Conservation (phyloP, 495 filamentous ascomycete species). For the Tuber aestivum region DNA sequence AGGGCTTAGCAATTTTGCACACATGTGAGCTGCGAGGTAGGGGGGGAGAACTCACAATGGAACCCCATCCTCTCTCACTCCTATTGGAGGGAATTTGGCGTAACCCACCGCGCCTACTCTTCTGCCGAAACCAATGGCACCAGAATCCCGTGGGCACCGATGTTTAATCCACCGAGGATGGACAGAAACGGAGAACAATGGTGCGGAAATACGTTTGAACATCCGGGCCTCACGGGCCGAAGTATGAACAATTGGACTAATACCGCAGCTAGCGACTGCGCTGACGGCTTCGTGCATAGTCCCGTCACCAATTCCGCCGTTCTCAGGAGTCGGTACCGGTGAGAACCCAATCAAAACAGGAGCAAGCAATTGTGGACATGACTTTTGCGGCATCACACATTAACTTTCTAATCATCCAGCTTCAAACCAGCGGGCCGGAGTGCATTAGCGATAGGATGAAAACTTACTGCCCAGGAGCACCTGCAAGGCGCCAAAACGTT, state of each 20-base stretch:
- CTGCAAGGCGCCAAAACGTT: conserved; percentile 65
- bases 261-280: conserved; percentile 60
- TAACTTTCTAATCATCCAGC: not conserved
- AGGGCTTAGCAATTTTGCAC: not conserved
- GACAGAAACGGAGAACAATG: conserved; percentile 8
- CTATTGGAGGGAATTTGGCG: conserved; percentile 62
- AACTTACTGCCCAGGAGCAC: conserved; percentile 56
- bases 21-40: not conserved
- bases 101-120: conserved; percentile 59
- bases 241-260: conserved; percentile 62
- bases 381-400: conserved; percentile 24
- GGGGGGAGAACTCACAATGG: conserved; percentile 47
- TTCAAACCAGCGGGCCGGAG: not conserved
- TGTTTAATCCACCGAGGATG: conserved; percentile 44
- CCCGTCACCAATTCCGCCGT: conserved; percentile 73
- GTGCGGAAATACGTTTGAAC: conserved; percentile 56
- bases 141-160: conserved; percentile 63
- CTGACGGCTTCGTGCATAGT: conserved; percentile 81
- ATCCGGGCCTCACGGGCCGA: conserved; percentile 63
- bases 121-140: conserved; percentile 61
- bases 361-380: conserved; percentile 60
- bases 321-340: conserved; percentile 73
- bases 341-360: conserved; percentile 64
- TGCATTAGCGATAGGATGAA: not conserved
- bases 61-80: conserved; percentile 60